Percentiles rank a stretch among this genome's conserved stretches.
Conservation (phyloP, 306 rosid species). For the Cyamopsis tetragonoloba region DNA sequence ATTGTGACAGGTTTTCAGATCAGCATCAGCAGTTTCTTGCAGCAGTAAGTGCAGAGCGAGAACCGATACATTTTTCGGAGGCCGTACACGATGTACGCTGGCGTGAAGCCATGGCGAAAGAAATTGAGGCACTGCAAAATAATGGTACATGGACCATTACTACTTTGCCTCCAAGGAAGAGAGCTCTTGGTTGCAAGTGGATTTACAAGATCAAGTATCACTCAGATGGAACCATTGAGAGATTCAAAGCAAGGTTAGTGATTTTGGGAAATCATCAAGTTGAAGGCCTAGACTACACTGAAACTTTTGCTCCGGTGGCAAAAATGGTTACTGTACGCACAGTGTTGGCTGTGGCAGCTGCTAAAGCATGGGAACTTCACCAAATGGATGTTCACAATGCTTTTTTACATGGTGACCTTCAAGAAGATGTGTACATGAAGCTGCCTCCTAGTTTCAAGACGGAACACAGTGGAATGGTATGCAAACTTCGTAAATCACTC, state of each 20-base stretch:
- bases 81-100: background rate
- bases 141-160: background rate
- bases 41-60: background rate
- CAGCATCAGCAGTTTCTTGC: background rate
- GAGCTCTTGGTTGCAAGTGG: background rate
- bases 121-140: background rate
- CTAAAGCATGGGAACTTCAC: background rate
- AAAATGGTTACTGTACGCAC: background rate
- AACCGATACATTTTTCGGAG: background rate
- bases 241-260: too few species aligned
- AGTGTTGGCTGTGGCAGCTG: background rate
- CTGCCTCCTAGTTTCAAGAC: background rate
- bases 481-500: background rate
- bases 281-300: background rate
- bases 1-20: background rate
- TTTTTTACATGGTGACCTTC: too few species aligned
- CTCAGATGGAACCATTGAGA: background rate
- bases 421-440: too few species aligned
- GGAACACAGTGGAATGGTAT: background rate
- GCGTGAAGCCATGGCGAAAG: background rate
- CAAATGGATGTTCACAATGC: too few species aligned
- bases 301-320: background rate
- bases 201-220: background rate
- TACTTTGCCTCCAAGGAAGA: background rate
- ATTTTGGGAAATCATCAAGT: background rate